A percentile compares a stretch with the other conserved stretches of the same genome.
These are phyloP conservation scores for Agaricus subrufescens DNA, from an alignment of 768 basidiomycete genomes.

Conservation along the genomic window DNA sequence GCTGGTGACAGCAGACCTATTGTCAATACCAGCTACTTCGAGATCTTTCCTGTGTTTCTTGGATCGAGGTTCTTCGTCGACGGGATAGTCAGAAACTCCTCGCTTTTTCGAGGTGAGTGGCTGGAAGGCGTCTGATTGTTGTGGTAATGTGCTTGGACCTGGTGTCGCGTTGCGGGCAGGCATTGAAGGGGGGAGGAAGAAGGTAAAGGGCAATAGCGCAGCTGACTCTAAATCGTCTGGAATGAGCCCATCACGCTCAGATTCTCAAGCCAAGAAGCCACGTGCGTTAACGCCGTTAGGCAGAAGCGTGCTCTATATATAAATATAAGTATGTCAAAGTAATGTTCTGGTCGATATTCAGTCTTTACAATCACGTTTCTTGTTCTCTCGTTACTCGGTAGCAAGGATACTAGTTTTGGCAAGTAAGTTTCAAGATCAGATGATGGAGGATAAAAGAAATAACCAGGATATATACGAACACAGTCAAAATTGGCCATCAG, in stretches of 20 bases:
- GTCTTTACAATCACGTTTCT: too few species aligned
- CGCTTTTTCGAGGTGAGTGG: constrained; percentile 29
- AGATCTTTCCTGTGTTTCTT: constrained; percentile 26
- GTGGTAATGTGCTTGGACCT: constrained; percentile 18
- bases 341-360: too few species aligned
- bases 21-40: constrained; percentile 18
- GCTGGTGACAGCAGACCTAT: neutral
- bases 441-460: too few species aligned
- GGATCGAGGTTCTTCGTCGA: constrained; percentile 15
- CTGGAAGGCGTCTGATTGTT: constrained; percentile 11
- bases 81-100: constrained; percentile 20
- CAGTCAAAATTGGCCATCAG: too few species aligned
- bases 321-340: too few species aligned
- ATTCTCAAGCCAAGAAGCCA: neutral
- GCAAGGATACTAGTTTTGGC: too few species aligned
- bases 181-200: neutral
- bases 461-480: too few species aligned
- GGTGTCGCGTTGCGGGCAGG: constrained; percentile 31
- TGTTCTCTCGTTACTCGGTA: too few species aligned
- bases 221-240: neutral
- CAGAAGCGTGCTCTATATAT: too few species aligned
- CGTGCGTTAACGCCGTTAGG: neutral
- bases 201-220: neutral
- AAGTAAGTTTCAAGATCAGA: too few species aligned
- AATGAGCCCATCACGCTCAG: neutral